phyloP scores from a whole-genome alignment of 257 asterid genomes.

The Solanum microdontum region DNA sequence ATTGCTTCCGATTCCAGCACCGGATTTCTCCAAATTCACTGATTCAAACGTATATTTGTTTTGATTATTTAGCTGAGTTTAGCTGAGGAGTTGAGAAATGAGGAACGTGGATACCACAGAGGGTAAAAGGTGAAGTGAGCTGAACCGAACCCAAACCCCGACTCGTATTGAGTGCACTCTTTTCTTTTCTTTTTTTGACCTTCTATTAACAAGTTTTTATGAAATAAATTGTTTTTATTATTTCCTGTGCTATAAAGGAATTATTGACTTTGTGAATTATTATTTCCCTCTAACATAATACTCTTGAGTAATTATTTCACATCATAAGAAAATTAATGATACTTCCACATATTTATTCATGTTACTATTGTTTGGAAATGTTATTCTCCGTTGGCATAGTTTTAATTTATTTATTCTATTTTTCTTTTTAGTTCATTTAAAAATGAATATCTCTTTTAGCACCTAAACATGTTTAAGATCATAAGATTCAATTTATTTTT shows the following conservation, averaged over 20 bases:
- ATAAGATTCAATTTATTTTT: not conserved
- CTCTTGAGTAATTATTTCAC: not conserved
- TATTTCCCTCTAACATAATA: not conserved
- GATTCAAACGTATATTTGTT: not conserved
- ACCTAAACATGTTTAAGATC: no score
- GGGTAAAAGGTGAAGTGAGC: not conserved
- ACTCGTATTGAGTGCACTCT: constrained; percentile 5
- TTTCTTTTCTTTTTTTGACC: no score
- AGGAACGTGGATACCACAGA: not conserved
- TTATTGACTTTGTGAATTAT: not conserved
- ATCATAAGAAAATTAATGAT: not conserved
- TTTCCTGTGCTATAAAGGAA: not conserved
- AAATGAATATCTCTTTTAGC: accelerated
- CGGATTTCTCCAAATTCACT: not conserved
- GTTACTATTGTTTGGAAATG: not conserved
- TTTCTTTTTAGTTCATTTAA: no score
- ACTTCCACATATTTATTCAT: not conserved
- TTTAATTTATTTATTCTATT: accelerated
- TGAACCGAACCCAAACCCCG: not conserved
- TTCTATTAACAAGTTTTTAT: not conserved
- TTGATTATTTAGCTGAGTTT: not conserved
- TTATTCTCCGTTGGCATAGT: not conserved
- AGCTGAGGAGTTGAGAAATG: not conserved
- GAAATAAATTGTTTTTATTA: no score
- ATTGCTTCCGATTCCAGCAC: not conserved